A percentile compares a stretch with the other conserved stretches of the same genome.
These are phyloP conservation scores for Dictyostelium brefeldianum DNA, from an alignment of 78 protist species.

Conservation along the genomic window DNA sequence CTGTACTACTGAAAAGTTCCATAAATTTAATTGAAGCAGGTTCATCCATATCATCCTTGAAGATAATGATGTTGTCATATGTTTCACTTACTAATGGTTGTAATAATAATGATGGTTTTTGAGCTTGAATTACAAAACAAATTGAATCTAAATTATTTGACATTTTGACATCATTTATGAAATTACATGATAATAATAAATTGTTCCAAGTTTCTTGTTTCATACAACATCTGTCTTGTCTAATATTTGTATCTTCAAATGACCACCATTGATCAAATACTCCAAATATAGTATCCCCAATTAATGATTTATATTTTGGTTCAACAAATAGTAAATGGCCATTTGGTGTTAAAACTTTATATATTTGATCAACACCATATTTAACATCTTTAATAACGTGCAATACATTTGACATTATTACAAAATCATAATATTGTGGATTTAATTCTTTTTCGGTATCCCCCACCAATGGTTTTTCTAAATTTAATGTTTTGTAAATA, in stretches of 20 bases:
- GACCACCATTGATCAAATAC: conserved; percentile 57
- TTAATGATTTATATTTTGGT: background rate
- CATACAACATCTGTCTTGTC: conserved; percentile 18
- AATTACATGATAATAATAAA: background rate
- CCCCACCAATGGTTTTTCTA: background rate
- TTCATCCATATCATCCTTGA: background rate
- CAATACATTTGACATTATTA: conserved; percentile 30
- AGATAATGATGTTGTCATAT: background rate
- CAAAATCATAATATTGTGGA: conserved; percentile 7
- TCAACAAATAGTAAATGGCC: conserved; percentile 28
- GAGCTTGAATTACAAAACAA: background rate
- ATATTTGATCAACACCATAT: background rate
- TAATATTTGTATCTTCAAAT: background rate
- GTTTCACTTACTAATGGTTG: background rate
- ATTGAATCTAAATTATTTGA: background rate
- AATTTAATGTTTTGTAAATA: conserved; percentile 16
- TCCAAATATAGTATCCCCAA: conserved; percentile 33
- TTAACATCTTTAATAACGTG: conserved; percentile 3
- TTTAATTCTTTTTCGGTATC: background rate
- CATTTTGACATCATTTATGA: background rate
- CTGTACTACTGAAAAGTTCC: background rate
- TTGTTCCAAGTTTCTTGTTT: background rate
- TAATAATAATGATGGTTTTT: background rate
- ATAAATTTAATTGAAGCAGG: background rate
- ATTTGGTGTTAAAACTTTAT: background rate